Base-by-base conservation (phyloP, 1,284 basidiomycete species). In the Boletus calvinii region DNA sequence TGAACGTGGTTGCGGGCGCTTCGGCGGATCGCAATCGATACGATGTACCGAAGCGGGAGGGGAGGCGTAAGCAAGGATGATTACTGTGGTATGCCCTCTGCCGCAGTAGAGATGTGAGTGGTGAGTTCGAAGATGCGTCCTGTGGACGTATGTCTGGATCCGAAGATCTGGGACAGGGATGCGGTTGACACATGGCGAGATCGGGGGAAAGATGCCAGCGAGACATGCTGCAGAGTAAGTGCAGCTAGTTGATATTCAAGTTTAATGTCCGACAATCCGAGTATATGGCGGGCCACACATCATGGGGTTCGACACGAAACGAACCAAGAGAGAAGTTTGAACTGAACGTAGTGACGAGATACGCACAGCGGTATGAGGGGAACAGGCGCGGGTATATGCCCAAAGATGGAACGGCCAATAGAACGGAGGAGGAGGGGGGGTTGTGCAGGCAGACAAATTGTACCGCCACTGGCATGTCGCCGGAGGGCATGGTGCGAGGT, bases 241-340 rank as follows among this genome's bases (percentile, higher is more conserved):
- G 43, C 48, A 46, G 22, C 39, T 12, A 24, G 44, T 26, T 46
- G 52, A 44, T 53, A 47, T 36, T 48, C 45, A 34, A 42, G n/a
- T 45, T 65, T 59, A 65, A 65, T 65, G 61, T 65, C 61, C 61
- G 63, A 50, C 41, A 29, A 38, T 24, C 26, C 54, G 17, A 38
- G 38, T 18, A 17, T 51, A 24, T 7, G 29, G 26, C 26, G 7
- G 7, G 22, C 22, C 5, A 22, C 22, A 22, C 22, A 22, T 1
- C 26, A 26, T 26, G 26, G 26, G 26, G 7, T 26, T 26, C 7
- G 54, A 52, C 50, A 47, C 20, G n/a, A 11, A n/a, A 35, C 11
- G 48, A 48, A 45, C 26, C 47, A 65, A 53, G 50, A 40, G 39
- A 52, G 61, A 62, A 64, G 55, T 12, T n/a, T n/a, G n/a, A n/a